These are phyloP conservation scores for Celoporthe dispersa DNA, from an alignment of 2,329 filamentous ascomycete genomes.

Conservation along the genomic window DNA sequence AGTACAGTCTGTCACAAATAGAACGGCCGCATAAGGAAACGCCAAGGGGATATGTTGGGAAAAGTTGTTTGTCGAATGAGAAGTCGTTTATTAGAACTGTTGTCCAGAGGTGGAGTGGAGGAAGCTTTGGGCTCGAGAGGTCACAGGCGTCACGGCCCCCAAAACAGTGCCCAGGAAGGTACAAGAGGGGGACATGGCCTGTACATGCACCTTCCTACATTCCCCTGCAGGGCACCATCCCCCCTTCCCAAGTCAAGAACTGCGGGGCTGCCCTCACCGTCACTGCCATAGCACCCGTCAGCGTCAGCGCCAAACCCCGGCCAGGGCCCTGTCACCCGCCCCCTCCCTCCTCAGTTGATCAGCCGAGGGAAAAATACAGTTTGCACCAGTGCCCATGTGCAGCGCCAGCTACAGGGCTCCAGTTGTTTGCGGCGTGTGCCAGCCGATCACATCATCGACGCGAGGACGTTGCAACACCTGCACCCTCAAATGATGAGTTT, in stretches of 20 bases:
- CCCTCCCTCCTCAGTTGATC: not conserved
- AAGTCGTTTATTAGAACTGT: not conserved
- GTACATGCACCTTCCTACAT: not conserved
- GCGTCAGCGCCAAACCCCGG: not conserved
- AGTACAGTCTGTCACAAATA: not conserved
- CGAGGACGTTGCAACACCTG: slow-evolving; percentile 8
- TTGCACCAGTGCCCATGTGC: not conserved
- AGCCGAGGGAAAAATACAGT: slow-evolving; percentile 1
- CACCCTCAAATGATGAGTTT: slow-evolving; percentile 11
- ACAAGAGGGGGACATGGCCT: slow-evolving; percentile 6
- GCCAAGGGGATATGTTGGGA: not conserved
- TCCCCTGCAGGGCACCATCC: not conserved
- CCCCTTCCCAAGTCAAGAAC: not conserved
- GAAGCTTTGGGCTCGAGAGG: not conserved
- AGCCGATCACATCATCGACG: slow-evolving; percentile 12
- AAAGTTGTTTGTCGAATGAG: not conserved
- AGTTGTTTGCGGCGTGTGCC: not conserved
- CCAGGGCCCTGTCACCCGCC: not conserved
- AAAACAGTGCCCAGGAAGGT: not conserved
- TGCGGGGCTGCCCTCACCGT: slow-evolving; percentile 1
- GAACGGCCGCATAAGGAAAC: not conserved
- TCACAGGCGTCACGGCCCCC: not conserved
- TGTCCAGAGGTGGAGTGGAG: not conserved
- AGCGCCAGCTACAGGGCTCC: not conserved
- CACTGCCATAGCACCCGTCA: not conserved